Conservation (phyloP, 2,329 filamentous ascomycete genomes). For the Trichoderma guizhouense region DNA sequence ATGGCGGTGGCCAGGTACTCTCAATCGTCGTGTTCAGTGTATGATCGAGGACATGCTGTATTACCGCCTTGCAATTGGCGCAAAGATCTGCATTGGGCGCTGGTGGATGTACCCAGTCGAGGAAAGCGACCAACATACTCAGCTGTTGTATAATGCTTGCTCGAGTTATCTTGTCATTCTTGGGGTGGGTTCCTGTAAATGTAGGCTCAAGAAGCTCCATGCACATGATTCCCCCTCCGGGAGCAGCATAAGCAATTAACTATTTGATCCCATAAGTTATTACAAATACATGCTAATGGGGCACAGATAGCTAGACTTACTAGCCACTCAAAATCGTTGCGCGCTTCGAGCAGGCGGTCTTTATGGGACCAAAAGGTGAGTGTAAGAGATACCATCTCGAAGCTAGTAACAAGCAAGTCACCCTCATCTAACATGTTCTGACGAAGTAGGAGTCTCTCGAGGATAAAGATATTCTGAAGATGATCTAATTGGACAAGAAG, state of each 20-base stretch:
- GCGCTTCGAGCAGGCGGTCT: background rate
- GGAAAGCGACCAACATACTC: background rate
- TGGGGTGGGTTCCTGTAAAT: background rate
- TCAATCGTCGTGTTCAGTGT: background rate
- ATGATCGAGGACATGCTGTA: background rate
- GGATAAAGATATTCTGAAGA: background rate
- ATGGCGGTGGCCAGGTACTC: background rate
- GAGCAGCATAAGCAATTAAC: background rate
- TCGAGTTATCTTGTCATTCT: background rate
- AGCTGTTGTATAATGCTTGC: background rate
- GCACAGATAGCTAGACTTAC: background rate
- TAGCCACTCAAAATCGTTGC: background rate
- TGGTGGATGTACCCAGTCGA: background rate
- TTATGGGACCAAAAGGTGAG: background rate
- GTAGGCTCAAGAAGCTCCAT: background rate
- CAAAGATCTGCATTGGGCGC: background rate
- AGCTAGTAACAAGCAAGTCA: background rate
- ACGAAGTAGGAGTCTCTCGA: background rate
- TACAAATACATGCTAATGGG: background rate
- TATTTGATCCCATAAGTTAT: background rate
- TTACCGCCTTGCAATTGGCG: background rate
- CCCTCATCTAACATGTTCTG: background rate
- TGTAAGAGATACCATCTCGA: background rate
- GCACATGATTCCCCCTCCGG: background rate
- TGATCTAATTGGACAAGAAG: background rate